Evolutionary conservation across 169 alveolate genomes (phyloP).

Genomic region (Cystoisospora suis): DNA sequence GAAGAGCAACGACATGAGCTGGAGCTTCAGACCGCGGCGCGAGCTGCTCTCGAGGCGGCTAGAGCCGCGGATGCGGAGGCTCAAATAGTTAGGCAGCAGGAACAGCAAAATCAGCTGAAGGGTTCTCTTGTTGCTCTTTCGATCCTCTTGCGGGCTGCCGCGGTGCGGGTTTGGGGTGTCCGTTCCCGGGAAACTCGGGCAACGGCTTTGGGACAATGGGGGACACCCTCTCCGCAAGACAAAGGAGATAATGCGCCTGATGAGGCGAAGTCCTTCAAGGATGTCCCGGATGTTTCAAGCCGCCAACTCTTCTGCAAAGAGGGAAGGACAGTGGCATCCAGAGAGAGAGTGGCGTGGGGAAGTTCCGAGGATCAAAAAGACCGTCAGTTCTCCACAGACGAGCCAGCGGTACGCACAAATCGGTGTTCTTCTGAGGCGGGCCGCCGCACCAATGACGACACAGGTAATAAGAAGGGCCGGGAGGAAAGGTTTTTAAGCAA

Average conservation of each 20-base stretch:
- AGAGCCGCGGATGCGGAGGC: constrained; percentile 24
- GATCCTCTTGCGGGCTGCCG: background rate
- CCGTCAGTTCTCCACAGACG: background rate
- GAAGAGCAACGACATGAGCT: constrained; percentile 7
- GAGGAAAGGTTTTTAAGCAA: too few relatives aligned
- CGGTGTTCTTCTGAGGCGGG: background rate
- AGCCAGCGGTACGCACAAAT: background rate
- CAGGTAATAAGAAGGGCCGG: too few relatives aligned
- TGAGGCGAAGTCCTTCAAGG: too few relatives aligned
- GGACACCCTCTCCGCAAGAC: too few relatives aligned
- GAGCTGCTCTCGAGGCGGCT: background rate
- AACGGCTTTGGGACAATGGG: too few relatives aligned
- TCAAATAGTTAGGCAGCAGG: background rate
- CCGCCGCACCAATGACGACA: too few relatives aligned
- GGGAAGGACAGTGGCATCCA: background rate
- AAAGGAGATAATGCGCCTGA: too few relatives aligned
- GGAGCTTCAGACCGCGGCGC: background rate
- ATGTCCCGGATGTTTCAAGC: too few relatives aligned
- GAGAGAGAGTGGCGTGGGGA: background rate
- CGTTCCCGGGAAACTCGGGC: too few relatives aligned
- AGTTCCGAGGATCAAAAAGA: background rate
- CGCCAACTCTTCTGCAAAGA: too few relatives aligned
- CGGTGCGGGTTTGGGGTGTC: background rate
- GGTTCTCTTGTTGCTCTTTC: background rate
- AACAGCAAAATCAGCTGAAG: background rate